Conservation (phyloP, 768 basidiomycete genomes). For the Termitomyces sp. region DNA sequence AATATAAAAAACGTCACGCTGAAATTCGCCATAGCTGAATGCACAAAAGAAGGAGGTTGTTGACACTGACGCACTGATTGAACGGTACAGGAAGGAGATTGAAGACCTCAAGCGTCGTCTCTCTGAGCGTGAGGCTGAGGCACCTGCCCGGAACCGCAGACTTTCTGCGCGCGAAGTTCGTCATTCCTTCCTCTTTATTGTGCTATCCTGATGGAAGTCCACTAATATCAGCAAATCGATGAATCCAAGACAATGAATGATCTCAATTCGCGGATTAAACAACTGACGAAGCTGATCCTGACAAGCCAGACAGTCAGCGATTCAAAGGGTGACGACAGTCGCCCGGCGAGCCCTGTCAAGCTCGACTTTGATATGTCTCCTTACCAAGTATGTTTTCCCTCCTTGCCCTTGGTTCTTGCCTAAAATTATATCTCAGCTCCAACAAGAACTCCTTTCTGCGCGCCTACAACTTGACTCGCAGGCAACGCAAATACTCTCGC, state of each 20-base stretch:
- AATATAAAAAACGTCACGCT: not conserved
- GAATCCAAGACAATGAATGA: slow-evolving; percentile 84
- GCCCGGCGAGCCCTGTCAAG: slow-evolving; percentile 81
- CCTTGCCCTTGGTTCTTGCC: not conserved
- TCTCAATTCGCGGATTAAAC: slow-evolving; percentile 72
- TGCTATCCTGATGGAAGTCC: not conserved
- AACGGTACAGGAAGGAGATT: slow-evolving; percentile 92
- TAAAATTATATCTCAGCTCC: slow-evolving; percentile 43
- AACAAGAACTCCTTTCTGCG: slow-evolving; percentile 82
- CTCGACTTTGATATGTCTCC: slow-evolving; percentile 88
- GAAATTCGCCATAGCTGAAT: slow-evolving; percentile 42
- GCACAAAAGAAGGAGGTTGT: slow-evolving; percentile 93
- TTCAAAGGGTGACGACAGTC: slow-evolving; percentile 59
- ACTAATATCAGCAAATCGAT: slow-evolving; percentile 60
- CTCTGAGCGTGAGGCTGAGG: slow-evolving; percentile 64
- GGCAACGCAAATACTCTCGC: slow-evolving; percentile 74
- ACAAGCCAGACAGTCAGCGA: slow-evolving; percentile 84
- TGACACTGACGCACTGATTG: slow-evolving; percentile 89
- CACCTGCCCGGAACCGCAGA: slow-evolving; percentile 40
- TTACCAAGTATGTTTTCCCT: slow-evolving; percentile 53
- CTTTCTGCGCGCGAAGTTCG: slow-evolving; percentile 48
- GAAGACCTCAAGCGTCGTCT: slow-evolving; percentile 79
- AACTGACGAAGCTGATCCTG: slow-evolving; percentile 78
- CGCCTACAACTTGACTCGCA: slow-evolving; percentile 77
- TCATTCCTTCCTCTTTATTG: not conserved